Evolutionary conservation across 2,329 filamentous ascomycete genomes (phyloP).

Genomic region (Claviceps arundinis): DNA sequence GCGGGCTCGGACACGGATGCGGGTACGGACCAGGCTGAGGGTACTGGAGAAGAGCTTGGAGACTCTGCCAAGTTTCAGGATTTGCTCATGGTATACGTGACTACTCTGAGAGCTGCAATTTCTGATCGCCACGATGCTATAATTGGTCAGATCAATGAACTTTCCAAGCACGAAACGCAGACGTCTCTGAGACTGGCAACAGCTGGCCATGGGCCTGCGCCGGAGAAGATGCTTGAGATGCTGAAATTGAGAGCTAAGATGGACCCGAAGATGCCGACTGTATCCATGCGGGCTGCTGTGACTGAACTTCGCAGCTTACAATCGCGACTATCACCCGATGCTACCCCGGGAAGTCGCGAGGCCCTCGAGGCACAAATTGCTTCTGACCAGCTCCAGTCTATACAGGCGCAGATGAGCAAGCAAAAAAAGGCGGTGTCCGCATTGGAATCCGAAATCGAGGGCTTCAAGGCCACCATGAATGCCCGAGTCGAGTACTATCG

Average conservation of each 20-base stretch:
- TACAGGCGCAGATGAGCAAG: conserved; percentile 38
- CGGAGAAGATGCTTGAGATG: conserved; percentile 44
- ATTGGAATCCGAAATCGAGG: conserved; percentile 58
- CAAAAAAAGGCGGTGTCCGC: conserved; percentile 35
- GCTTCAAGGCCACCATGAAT: conserved; percentile 72
- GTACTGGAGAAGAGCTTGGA: conserved; percentile 82
- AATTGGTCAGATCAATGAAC: conserved; percentile 61
- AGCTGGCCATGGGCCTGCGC: conserved; percentile 55
- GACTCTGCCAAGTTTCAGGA: conserved; percentile 80
- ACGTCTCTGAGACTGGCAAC: conserved; percentile 46
- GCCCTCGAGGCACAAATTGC: conserved; percentile 54
- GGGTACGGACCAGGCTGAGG: conserved; percentile 51
- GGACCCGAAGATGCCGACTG: conserved; percentile 35
- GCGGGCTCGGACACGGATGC: conserved; percentile 73
- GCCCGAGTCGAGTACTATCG: conserved; percentile 78
- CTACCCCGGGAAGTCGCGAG: conserved; percentile 33
- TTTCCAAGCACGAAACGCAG: conserved; percentile 61
- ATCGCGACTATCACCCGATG: conserved; percentile 20
- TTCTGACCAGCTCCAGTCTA: conserved; percentile 45
- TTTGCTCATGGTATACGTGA: conserved; percentile 75
- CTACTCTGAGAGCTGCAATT: conserved; percentile 59
- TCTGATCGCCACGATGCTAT: conserved; percentile 68
- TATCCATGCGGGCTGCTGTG: conserved; percentile 58
- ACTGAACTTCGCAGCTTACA: conserved; percentile 56
- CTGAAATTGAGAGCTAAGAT: conserved; percentile 31